A percentile compares a stretch with the other conserved stretches of the same genome.
Evolutionary conservation across 148 eudicot species (phyloP).

Genomic region (Silene uniflora): DNA sequence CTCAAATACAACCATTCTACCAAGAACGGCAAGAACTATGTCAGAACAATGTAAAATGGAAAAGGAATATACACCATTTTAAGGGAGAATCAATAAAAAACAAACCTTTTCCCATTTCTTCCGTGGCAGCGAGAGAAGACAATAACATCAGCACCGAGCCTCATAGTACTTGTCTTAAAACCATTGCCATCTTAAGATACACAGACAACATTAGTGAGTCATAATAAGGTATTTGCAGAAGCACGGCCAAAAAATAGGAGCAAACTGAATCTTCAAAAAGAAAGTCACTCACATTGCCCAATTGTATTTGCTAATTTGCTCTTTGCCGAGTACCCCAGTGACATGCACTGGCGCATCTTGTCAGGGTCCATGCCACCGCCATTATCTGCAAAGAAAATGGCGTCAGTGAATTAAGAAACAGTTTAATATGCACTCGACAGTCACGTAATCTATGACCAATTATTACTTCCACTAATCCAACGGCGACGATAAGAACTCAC

Average conservation of each 20-base stretch:
- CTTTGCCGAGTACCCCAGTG: slow-evolving; percentile 90
- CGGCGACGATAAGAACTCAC: too few relatives aligned
- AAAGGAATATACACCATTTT: neutral
- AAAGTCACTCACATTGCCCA: slow-evolving; percentile 69
- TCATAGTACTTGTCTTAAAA: slow-evolving; percentile 97
- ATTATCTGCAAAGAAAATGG: slow-evolving; percentile 47
- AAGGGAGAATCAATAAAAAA: neutral
- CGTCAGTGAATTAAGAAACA: slow-evolving; percentile 1
- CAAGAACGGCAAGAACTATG: neutral
- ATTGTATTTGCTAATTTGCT: slow-evolving; percentile 84
- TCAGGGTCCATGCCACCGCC: slow-evolving; percentile 98
- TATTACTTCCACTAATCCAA: neutral
- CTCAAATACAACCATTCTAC: neutral
- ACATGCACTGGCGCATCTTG: slow-evolving; percentile 91
- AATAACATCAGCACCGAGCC: slow-evolving; percentile 98
- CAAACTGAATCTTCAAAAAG: neutral
- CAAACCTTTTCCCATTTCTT: slow-evolving; percentile 57
- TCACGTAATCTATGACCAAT: neutral
- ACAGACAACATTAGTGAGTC: slow-evolving; percentile 14
- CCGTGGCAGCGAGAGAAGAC: slow-evolving; percentile 81
- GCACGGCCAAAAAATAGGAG: neutral
- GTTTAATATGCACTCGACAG: neutral
- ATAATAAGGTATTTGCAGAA: neutral
- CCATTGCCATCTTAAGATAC: slow-evolving; percentile 78
- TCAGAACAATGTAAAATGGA: neutral